phyloP scores from a whole-genome alignment of 768 basidiomycete species.

The Boletus sensibilis region DNA sequence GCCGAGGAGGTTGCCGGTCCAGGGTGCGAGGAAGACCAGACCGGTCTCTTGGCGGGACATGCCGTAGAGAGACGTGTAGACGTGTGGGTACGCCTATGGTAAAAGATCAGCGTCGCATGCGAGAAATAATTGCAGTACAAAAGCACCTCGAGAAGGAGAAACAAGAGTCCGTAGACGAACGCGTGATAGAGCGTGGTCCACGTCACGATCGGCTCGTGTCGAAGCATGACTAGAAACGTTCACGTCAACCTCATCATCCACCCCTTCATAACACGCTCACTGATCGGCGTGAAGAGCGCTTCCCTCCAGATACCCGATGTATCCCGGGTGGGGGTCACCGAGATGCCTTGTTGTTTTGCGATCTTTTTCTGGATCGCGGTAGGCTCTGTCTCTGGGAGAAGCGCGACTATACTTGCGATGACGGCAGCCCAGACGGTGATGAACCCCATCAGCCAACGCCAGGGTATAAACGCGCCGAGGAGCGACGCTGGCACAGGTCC shows the following conservation, averaged over 20 bases:
- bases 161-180: constrained; percentile 29
- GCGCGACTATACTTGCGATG: constrained; percentile 10
- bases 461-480: constrained; percentile 20
- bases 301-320: constrained; percentile 20
- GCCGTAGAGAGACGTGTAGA: constrained; percentile 20
- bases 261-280: constrained; percentile 12
- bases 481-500: constrained; percentile 28
- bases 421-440: constrained; percentile 25
- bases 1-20: constrained; percentile 26
- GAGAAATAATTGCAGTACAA: neutral
- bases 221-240: constrained; percentile 21
- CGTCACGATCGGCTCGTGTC: constrained; percentile 24
- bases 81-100: constrained; percentile 22
- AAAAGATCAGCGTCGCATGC: neutral
- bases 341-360: constrained; percentile 9
- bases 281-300: constrained; percentile 25
- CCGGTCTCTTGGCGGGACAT: constrained; percentile 27
- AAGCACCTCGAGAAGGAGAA: constrained; percentile 29
- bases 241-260: neutral
- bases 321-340: neutral
- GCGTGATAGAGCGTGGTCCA: constrained; percentile 31
- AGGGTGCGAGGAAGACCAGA: constrained; percentile 27
- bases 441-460: constrained; percentile 30
- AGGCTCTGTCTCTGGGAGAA: constrained; percentile 30
- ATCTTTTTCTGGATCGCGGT: constrained; percentile 18